These are phyloP conservation scores for Microdochium paspali DNA, from an alignment of 2,329 filamentous ascomycete species.

Conservation along the genomic window DNA sequence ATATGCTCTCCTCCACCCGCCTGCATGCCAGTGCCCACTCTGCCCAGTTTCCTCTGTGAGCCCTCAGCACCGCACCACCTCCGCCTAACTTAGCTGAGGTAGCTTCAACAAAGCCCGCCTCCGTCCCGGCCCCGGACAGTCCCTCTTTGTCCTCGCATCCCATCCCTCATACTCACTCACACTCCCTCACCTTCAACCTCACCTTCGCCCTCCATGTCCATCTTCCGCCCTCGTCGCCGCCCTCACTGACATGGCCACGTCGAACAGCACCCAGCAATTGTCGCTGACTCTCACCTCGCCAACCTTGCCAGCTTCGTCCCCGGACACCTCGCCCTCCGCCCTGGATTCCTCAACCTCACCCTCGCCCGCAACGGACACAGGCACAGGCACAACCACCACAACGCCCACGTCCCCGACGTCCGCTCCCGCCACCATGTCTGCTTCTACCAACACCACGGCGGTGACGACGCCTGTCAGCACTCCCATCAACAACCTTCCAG, in stretches of 20 bases:
- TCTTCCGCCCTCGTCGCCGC: background rate
- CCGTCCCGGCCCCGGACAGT: no score
- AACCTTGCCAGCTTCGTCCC: background rate
- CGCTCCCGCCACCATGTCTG: conserved; percentile 22
- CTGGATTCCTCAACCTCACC: background rate
- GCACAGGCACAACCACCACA: conserved; percentile 10
- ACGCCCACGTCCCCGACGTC: conserved; percentile 11
- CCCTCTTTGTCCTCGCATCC: no score
- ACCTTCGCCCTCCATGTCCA: background rate
- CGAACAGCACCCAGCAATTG: background rate
- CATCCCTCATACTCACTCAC: no score
- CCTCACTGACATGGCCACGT: background rate
- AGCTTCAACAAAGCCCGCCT: no score
- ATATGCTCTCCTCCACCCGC: no score
- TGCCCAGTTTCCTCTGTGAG: no score
- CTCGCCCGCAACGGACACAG: conserved; percentile 5
- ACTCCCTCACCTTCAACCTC: no score
- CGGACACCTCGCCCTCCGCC: no score
- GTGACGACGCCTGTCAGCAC: background rate
- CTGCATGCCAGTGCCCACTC: no score
- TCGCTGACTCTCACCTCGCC: background rate
- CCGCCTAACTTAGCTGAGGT: no score
- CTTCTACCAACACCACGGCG: conserved; percentile 5
- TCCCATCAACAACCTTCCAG: conserved; percentile 3
- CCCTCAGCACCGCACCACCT: no score